Evolutionary conservation across 2,329 filamentous ascomycete genomes (phyloP).

Genomic region (Alternaria viburni): DNA sequence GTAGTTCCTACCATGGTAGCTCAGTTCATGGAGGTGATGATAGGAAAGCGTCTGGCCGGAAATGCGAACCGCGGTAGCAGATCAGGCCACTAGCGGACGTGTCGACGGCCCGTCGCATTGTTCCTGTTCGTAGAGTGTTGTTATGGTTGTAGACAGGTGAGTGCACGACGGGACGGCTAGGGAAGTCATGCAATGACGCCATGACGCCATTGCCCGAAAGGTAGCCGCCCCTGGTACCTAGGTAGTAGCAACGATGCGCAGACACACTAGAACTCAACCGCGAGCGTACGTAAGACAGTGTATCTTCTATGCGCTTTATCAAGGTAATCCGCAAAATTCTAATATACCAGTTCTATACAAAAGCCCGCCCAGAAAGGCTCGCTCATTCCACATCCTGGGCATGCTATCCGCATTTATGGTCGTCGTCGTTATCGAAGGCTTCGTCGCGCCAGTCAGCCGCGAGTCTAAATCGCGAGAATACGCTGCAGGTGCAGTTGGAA

Average conservation of each 20-base stretch:
- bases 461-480: too few relatives aligned
- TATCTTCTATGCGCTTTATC: not conserved
- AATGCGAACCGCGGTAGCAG: too few relatives aligned
- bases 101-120: not conserved
- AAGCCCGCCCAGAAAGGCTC: not conserved
- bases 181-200: not conserved
- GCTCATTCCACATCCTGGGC: not conserved
- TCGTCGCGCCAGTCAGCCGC: too few relatives aligned
- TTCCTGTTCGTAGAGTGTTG: not conserved
- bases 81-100: not conserved
- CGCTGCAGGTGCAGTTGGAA: too few relatives aligned
- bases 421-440: too few relatives aligned
- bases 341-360: not conserved
- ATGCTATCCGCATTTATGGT: too few relatives aligned
- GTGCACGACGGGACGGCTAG: not conserved
- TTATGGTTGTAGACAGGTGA: not conserved
- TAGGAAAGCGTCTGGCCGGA: too few relatives aligned
- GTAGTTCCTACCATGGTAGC: too few relatives aligned
- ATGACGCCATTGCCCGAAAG: not conserved
- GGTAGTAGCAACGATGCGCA: not conserved
- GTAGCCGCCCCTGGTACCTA: not conserved
- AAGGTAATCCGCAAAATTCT: not conserved
- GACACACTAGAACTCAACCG: too few relatives aligned
- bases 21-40: too few relatives aligned
- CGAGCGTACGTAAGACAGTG: not conserved